Evolutionary conservation across 768 basidiomycete species (phyloP), one percentile per base, ranked within the genome.

Genomic region (Pulveroboletus sp.): DNA sequence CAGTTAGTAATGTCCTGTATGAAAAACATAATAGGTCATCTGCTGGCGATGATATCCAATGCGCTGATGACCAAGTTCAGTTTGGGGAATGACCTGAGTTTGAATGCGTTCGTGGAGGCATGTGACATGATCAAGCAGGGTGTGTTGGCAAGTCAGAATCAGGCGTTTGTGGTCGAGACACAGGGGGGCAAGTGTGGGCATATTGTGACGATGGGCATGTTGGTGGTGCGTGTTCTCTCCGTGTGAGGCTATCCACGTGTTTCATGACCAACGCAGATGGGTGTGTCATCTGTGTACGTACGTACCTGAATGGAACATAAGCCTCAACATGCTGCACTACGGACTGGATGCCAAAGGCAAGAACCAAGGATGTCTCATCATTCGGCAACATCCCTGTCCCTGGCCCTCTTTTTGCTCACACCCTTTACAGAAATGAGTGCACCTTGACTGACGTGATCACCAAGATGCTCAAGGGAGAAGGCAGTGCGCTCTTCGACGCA

Each of bases 101-200:
- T 99, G 76, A 99, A 98, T 67, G 93, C 94, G 3, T 76, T 99
- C 26, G 93, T 98, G 45, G 91, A 94, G 53, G 96, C 96, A 6
- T 98, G 95, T 64, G 96, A 99, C 70, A 85, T 93, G 35, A 97
- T 99, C 72, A 96, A 94, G 73, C 96, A 99, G 76, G 94, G 92
- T 63, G 96, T 96, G 10, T 89, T 89, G 47, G 95, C 96, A 5
- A 96, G 93, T 63, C 71, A 95, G 54, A 93, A 98, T 68, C 76
- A 95, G 36, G 96, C 97, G 51, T 99, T 99, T 64, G 89, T 98
- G 2, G 92, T 99, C 16, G 95, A 99, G 71, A 97, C 94, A 0
- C 96, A 98, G 68, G 96, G 96, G 42, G 96, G 95, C 9, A 86
- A 88, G 64, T 96, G 91, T 64, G 96, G 96, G 9, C 98, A 94